Percentiles rank a stretch among this genome's conserved stretches.
Conservation (phyloP, 768 basidiomycete genomes). For the Holtermannia corniformis region DNA sequence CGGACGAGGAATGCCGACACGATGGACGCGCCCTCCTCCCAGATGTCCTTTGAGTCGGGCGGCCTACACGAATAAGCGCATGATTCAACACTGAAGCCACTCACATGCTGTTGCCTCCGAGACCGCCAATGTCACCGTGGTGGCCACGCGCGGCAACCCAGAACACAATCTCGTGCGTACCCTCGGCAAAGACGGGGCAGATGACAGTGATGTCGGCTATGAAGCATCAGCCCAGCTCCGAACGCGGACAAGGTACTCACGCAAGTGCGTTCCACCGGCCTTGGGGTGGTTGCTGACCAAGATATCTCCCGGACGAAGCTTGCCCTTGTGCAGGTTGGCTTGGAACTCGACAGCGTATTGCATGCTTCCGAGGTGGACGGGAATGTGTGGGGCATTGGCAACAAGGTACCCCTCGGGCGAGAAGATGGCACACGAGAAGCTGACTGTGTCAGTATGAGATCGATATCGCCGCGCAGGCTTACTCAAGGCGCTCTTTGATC, state of each 20-base stretch:
- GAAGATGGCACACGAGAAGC: conserved; percentile 20
- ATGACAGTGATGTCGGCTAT: neutral
- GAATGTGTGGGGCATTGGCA: conserved; percentile 20
- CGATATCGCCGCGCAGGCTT: neutral
- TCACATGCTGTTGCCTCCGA: conserved; percentile 8
- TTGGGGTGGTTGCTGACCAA: conserved; percentile 6
- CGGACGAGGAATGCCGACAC: conserved; percentile 15
- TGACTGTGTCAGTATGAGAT: conserved; percentile 1
- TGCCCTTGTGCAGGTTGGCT: conserved; percentile 6
- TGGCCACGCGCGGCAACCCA: conserved; percentile 7
- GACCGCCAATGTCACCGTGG: conserved; percentile 7
- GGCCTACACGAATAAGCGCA: conserved; percentile 7
- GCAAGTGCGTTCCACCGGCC: conserved; percentile 7
- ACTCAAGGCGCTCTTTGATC: conserved; percentile 8
- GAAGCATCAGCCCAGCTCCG: no score
- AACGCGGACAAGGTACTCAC: conserved; percentile 6
- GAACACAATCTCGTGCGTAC: conserved; percentile 11
- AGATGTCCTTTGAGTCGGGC: conserved; percentile 19
- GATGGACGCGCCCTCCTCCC: conserved; percentile 13
- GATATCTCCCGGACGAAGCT: conserved; percentile 7
- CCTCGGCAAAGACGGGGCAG: conserved; percentile 6
- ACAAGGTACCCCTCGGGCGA: conserved; percentile 13
- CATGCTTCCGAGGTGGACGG: conserved; percentile 10
- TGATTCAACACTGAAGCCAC: no score
- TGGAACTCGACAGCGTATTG: conserved; percentile 9